Evolutionary conservation across 805 yeast species (phyloP).

Genomic region (Starmerella sp.): DNA sequence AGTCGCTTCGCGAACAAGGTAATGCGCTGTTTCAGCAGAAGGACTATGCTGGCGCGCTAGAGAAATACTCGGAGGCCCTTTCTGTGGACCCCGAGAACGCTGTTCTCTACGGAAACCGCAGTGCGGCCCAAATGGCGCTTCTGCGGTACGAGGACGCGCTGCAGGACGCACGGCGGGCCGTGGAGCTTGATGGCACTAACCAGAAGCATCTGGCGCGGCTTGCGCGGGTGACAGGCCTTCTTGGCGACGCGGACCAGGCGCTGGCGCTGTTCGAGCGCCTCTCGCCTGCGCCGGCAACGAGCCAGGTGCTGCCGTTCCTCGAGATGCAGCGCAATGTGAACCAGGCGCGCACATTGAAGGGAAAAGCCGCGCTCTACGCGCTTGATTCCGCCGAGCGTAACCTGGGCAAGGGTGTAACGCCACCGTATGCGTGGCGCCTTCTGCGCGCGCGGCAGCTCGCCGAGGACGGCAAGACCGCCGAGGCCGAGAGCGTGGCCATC

Average conservation of each 20-base stretch:
- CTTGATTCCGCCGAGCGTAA: slow-evolving; percentile 31
- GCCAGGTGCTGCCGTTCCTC: slow-evolving; percentile 26
- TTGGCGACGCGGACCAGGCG: slow-evolving; percentile 31
- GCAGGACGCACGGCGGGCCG: slow-evolving; percentile 28
- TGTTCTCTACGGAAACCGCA: slow-evolving; percentile 31
- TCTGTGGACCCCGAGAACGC: slow-evolving; percentile 30
- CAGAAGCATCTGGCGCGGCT: slow-evolving; percentile 30
- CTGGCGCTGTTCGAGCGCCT: slow-evolving; percentile 23
- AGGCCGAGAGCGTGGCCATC: slow-evolving; percentile 31
- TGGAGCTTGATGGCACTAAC: slow-evolving; percentile 26
- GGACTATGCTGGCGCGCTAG: slow-evolving; percentile 27
- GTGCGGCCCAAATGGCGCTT: slow-evolving; percentile 32
- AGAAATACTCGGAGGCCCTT: slow-evolving; percentile 30
- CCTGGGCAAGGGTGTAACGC: slow-evolving; percentile 28
- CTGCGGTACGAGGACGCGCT: slow-evolving; percentile 29
- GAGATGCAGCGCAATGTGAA: slow-evolving; percentile 31
- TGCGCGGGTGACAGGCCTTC: slow-evolving; percentile 28
- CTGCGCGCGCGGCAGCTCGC: slow-evolving; percentile 26
- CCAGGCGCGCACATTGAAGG: slow-evolving; percentile 28
- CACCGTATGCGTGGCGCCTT: slow-evolving; percentile 31
- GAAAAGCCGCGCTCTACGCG: slow-evolving; percentile 29
- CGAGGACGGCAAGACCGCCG: slow-evolving; percentile 27
- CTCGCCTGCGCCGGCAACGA: slow-evolving; percentile 18
- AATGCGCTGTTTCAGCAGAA: slow-evolving; percentile 31
- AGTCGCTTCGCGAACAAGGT: slow-evolving; percentile 30